These are phyloP conservation scores for Phytophthora citricola DNA, from an alignment of 352 stramenopile genomes.

Conservation along the genomic window DNA sequence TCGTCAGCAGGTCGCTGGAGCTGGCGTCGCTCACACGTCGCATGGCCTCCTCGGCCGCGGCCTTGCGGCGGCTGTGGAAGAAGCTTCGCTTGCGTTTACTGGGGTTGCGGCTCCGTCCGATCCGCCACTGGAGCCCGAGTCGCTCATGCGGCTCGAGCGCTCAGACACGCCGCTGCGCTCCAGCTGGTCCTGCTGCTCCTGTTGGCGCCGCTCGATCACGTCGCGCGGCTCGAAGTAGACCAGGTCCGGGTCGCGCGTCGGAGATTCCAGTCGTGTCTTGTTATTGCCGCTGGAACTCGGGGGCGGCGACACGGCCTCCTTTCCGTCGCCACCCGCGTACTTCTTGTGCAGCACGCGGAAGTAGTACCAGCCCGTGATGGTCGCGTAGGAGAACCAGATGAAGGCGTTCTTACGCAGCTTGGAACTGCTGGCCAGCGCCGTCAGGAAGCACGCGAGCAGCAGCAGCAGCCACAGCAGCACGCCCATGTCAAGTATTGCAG, in stretches of 20 bases:
- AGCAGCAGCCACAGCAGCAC: slow-evolving; percentile 48
- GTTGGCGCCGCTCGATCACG: slow-evolving; percentile 39
- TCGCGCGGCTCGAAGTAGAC: slow-evolving; percentile 62
- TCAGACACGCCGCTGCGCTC: slow-evolving; percentile 48
- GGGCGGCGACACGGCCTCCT: slow-evolving; percentile 16
- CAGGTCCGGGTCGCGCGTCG: slow-evolving; percentile 36
- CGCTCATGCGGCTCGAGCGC: slow-evolving; percentile 51
- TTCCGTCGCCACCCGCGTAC: slow-evolving; percentile 25
- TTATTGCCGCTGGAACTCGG: slow-evolving; percentile 2
- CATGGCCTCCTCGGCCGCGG: slow-evolving; percentile 40
- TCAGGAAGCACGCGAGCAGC: slow-evolving; percentile 48
- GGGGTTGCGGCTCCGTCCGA: slow-evolving; percentile 45
- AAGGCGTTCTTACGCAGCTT: slow-evolving; percentile 68
- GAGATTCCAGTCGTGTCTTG: slow-evolving; percentile 1
- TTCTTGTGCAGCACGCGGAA: slow-evolving; percentile 81
- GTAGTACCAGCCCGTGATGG: slow-evolving; percentile 88
- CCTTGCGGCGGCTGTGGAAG: slow-evolving; percentile 51
- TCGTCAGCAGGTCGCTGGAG: slow-evolving; percentile 37
- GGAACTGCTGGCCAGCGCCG: slow-evolving; percentile 50
- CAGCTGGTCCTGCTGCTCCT: slow-evolving; percentile 37
- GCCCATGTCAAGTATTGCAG: slow-evolving; percentile 27
- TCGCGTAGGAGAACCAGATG: slow-evolving; percentile 78
- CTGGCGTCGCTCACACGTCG: slow-evolving; percentile 44
- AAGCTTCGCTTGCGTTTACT: slow-evolving; percentile 46
- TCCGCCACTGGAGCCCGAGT: slow-evolving; percentile 60